Base-by-base conservation (phyloP, 331 rosid genomes). In the Acacia concinna region DNA sequence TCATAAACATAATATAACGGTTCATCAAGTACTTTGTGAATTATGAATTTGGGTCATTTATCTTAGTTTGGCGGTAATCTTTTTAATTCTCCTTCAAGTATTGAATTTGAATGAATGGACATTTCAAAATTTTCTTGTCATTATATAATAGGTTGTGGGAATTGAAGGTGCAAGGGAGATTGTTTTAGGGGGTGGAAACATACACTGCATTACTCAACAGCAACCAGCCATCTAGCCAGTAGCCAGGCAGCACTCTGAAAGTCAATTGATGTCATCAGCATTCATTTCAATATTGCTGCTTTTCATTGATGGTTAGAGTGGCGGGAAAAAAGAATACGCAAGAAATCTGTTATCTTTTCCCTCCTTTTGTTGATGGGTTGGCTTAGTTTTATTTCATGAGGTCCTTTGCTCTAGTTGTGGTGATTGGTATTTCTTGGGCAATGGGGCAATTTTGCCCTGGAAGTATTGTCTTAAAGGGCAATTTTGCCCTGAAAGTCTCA, bases 161-260 rank as follows among this genome's bases (percentile, higher is more conserved):
- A 74, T 86, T 74, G 88, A 88, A 86, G 91, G 85, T 73, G 81
- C 85, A 12, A 85, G 91, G 86, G 91, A 86, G 85, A 88, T 88
- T 85, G 89, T 79, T 69, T 73, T 88, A 83, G 89, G 47, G 2
- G 89, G 91, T 77, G 91, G 91, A 73, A 86, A 88, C 56, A 85
- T 88, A 47, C 91, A 88, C 43, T 88, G 91, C 82, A 88, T 88
- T 63, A 85, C 91, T 41, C 91, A 88, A 83, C 91, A 88, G 68
- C 88, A 83, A 70, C 91, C 91, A 28, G 86, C 86, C 78, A 47
- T 79, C 74, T 68, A 62, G 41, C 41, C 11, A 6, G 78, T 68
- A 62, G 41, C 41, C 11, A 6, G 78, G 41, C 12, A 30, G 56
- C 18, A 32, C 46, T 64, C 72, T 20, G 72, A 64, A 52, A 57